Evolutionary conservation across 208 protist species (phyloP).

Genomic region (Hexamita inflata): DNA sequence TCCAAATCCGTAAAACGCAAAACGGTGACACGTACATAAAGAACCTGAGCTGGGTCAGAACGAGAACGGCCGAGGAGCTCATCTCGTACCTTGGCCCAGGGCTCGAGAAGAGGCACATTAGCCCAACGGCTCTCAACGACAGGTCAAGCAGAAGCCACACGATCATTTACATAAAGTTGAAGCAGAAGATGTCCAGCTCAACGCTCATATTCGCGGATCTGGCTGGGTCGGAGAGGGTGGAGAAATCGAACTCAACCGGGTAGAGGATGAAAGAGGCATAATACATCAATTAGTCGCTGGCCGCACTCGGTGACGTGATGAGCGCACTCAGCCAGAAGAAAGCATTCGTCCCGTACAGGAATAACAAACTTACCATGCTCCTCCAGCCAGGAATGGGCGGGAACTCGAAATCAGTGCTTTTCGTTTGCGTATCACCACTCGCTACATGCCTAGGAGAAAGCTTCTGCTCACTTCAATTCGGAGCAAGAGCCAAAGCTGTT

Average conservation of each 20-base stretch:
- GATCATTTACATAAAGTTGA: conserved; percentile 67
- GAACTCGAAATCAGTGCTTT: conserved; percentile 69
- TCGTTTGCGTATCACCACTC: conserved; percentile 64
- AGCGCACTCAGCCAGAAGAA: conserved; percentile 59
- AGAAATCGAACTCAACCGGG: conserved; percentile 61
- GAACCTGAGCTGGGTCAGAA: not conserved
- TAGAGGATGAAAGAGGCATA: conserved; percentile 67
- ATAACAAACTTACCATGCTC: conserved; percentile 72
- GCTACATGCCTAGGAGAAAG: not conserved
- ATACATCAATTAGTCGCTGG: conserved; percentile 74
- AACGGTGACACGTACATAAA: conserved; percentile 9
- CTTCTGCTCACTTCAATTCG: not conserved
- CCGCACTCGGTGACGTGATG: conserved; percentile 56
- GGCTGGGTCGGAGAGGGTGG: conserved; percentile 65
- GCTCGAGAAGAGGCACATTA: conserved; percentile 21
- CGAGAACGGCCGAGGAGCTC: not conserved
- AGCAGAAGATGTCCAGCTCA: conserved; percentile 64
- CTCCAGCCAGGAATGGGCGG: conserved; percentile 59
- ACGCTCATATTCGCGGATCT: conserved; percentile 73
- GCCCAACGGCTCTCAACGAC: conserved; percentile 69
- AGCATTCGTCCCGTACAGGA: conserved; percentile 63
- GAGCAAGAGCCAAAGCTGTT: not conserved
- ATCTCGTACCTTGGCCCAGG: not conserved
- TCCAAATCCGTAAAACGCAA: not conserved
- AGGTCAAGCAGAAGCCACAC: conserved; percentile 73